Conservation (phyloP, 1,284 basidiomycete genomes). For the Ganoderma leucocontextum region DNA sequence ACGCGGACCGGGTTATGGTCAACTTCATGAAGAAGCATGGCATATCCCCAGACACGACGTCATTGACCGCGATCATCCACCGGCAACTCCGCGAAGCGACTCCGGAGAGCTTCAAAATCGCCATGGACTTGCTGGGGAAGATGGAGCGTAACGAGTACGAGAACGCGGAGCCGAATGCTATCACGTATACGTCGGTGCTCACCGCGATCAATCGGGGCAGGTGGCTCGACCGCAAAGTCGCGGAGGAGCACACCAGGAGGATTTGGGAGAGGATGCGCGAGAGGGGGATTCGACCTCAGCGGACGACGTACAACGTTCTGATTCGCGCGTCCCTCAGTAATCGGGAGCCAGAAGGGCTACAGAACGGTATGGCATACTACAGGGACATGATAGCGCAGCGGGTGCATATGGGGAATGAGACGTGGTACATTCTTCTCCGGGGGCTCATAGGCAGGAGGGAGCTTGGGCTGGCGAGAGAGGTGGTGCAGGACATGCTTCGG, state of each 20-base stretch:
- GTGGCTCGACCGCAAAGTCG: constrained; percentile 53
- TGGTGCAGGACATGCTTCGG: constrained; percentile 66
- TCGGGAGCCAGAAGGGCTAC: constrained; percentile 54
- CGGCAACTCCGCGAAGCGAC: constrained; percentile 68
- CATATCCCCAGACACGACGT: constrained; percentile 75
- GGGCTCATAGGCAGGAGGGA: constrained; percentile 64
- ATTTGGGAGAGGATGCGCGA: constrained; percentile 69
- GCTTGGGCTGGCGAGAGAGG: constrained; percentile 64
- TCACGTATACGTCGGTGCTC: constrained; percentile 79
- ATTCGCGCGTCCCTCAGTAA: constrained; percentile 69
- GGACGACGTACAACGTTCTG: constrained; percentile 78
- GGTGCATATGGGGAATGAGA: constrained; percentile 63
- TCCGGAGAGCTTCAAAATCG: constrained; percentile 62
- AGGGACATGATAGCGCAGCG: constrained; percentile 65
- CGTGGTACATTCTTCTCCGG: constrained; percentile 78
- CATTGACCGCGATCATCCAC: constrained; percentile 79
- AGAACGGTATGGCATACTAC: constrained; percentile 68
- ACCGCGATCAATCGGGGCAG: constrained; percentile 63
- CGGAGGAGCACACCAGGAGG: constrained; percentile 54
- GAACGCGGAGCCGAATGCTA: constrained; percentile 65
- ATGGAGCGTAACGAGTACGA: constrained; percentile 71
- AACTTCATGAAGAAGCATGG: constrained; percentile 77
- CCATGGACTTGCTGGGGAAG: constrained; percentile 68
- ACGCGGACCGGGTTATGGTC: constrained; percentile 70
- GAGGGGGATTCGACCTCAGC: constrained; percentile 59